Evolutionary conservation across 2,329 filamentous ascomycete genomes (phyloP), one percentile per base, ranked within the genome.

Genomic region (Myriosclerotinia duriaeana): DNA sequence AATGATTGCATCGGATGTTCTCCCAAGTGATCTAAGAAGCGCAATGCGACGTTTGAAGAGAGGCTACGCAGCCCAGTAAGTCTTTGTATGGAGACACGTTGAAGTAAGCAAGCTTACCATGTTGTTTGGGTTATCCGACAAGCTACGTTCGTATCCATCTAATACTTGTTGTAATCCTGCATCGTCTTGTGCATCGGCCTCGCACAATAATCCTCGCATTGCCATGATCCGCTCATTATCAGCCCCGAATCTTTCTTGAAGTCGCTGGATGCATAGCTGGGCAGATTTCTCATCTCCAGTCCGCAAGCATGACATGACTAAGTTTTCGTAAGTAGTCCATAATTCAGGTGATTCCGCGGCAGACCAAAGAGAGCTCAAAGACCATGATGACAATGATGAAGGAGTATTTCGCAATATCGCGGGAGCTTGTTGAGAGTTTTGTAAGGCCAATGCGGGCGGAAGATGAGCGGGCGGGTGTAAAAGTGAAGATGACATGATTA

Each of bases 141-240:
- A 78, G 53, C 93, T 87, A 44, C 85, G 83, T 55, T 96, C 87
- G 75, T 98, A 98, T 72, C 89, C 87, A 69, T 87, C 84, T 60
- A 97, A 80, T 30, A 97, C 85, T 20, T 81, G 81, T 67, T 90
- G 84, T 55, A 97, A 79, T 20, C 87, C 88, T 56, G 81, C 80
- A 48, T 87, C 80, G 70, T 88, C 86, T 62, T 85, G 80, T 26
- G 93, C 92, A 52, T 86, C 85, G 1, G 94, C 92, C 79, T 98
- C 95, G 73, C 93, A 89, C 71, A 93, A 89, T 36, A 99, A 79
- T 2, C 94, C 95, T 70, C 85, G 85, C 58, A 98, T 80, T 14
- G 90, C 93, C 84, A 94, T 89, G 61, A 98, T 84, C 71, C 92
- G 88, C 79, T 97, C 92, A 78, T 98, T 96, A 46, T 86, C 83